These are phyloP conservation scores for Salicornia ramosissima DNA, from an alignment of 148 eudicot species.

Conservation along the genomic window DNA sequence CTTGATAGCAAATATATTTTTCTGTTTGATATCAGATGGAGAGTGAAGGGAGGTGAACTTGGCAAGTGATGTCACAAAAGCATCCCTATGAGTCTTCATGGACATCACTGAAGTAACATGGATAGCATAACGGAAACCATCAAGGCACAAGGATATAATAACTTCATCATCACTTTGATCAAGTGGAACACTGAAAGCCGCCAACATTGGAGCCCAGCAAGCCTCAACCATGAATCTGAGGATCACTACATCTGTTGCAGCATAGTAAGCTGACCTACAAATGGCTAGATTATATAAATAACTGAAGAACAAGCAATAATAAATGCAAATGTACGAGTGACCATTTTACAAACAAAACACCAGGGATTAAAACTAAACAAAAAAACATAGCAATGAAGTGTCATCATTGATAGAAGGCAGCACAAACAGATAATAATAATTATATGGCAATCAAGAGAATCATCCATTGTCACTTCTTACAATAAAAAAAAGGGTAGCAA, in stretches of 20 bases:
- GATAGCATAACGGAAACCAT: slow-evolving; percentile 86
- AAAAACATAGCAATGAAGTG: background rate
- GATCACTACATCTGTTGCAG: slow-evolving; percentile 94
- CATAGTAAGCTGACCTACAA: slow-evolving; percentile 97
- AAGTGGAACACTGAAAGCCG: slow-evolving; percentile 98
- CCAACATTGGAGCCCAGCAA: slow-evolving; percentile 99
- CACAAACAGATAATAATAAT: no score
- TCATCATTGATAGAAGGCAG: background rate
- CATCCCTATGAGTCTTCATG: slow-evolving; percentile 98
- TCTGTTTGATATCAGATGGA: slow-evolving; percentile 93
- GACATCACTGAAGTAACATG: slow-evolving; percentile 98
- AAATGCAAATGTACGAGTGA: no score
- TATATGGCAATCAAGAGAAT: no score
- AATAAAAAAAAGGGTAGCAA: no score
- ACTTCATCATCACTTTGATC: slow-evolving; percentile 93
- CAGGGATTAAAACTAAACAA: background rate
- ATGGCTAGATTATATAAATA: slow-evolving; percentile 31
- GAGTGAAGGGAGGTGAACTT: slow-evolving; percentile 89
- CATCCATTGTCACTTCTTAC: no score
- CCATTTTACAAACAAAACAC: background rate
- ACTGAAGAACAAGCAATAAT: slow-evolving; percentile 6
- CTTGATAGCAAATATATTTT: slow-evolving; percentile 92
- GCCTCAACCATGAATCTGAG: slow-evolving; percentile 97
- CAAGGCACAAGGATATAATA: slow-evolving; percentile 74
- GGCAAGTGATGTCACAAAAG: slow-evolving; percentile 78